These are phyloP conservation scores for Chaetomium fimeti DNA, from an alignment of 495 filamentous ascomycete species.

Conservation along the genomic window DNA sequence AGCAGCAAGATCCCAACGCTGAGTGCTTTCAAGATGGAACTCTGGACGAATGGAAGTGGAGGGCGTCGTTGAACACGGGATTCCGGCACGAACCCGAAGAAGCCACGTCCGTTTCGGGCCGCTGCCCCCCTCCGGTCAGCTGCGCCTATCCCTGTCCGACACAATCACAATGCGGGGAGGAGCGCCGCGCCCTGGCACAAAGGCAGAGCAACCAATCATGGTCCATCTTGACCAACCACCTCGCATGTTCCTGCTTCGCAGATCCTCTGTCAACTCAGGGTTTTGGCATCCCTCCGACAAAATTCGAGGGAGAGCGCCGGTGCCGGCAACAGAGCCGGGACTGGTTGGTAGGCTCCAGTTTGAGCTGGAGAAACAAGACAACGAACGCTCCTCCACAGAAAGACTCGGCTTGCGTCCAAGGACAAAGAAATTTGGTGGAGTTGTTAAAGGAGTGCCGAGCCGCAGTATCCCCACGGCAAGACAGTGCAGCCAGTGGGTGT, in stretches of 20 bases:
- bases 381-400: background rate
- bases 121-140: slow-evolving; percentile 5
- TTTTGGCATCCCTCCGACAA: too few relatives aligned
- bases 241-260: background rate
- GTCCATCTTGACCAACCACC: background rate
- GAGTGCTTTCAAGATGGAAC: background rate
- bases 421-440: background rate
- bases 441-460: background rate
- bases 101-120: background rate
- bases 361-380: background rate
- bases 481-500: background rate
- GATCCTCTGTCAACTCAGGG: background rate
- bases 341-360: background rate
- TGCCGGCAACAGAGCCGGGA: background rate
- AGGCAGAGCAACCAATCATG: background rate
- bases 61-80: background rate
- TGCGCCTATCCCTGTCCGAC: slow-evolving; percentile 6
- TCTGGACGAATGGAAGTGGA: background rate
- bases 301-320: too few relatives aligned
- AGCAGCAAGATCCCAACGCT: background rate
- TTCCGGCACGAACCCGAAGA: background rate
- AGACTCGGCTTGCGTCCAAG: background rate
- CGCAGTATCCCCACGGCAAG: background rate
- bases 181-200: background rate
- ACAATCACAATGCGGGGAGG: background rate